phyloP scores from a whole-genome alignment of 169 alveolate genomes.

The Fabrea salina region DNA sequence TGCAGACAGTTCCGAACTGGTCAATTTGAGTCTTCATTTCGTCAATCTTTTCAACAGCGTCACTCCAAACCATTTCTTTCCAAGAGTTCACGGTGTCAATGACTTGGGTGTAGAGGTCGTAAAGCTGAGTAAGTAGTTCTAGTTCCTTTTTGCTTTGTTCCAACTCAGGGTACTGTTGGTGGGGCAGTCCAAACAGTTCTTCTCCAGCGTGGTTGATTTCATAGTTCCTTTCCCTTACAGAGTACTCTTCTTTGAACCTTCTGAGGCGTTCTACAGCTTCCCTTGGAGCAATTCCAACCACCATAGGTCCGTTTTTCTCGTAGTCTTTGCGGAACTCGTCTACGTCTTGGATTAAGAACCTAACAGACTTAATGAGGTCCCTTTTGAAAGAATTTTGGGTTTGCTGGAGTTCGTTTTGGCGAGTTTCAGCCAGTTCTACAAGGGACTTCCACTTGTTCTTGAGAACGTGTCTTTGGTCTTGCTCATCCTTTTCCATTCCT shows the following conservation, averaged over 20 bases:
- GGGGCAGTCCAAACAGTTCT: constrained; percentile 92
- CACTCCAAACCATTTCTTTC: constrained; percentile 91
- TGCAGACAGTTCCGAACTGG: constrained; percentile 84
- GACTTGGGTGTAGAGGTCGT: constrained; percentile 88
- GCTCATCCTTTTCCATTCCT: constrained; percentile 90
- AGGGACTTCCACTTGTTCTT: constrained; percentile 87
- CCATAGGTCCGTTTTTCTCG: constrained; percentile 93
- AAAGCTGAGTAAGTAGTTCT: constrained; percentile 88
- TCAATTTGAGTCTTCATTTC: constrained; percentile 84
- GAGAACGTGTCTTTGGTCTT: constrained; percentile 86
- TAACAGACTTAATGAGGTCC: constrained; percentile 84
- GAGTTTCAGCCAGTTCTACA: constrained; percentile 80
- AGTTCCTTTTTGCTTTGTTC: constrained; percentile 92
- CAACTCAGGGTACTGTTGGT: constrained; percentile 91
- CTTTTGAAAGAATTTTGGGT: constrained; percentile 82
- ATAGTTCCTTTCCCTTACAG: constrained; percentile 81
- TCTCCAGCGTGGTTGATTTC: constrained; percentile 91
- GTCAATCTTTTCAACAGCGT: constrained; percentile 84
- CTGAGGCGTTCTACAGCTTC: constrained; percentile 85
- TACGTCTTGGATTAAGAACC: constrained; percentile 82
- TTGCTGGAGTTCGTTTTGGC: constrained; percentile 80
- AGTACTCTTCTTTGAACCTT: constrained; percentile 82
- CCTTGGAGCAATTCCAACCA: constrained; percentile 80
- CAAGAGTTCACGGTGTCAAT: constrained; percentile 89
- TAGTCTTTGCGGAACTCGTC: constrained; percentile 87